Evolutionary conservation across 1,284 basidiomycete genomes (phyloP).

Genomic region (Leccinum pallidistipes): DNA sequence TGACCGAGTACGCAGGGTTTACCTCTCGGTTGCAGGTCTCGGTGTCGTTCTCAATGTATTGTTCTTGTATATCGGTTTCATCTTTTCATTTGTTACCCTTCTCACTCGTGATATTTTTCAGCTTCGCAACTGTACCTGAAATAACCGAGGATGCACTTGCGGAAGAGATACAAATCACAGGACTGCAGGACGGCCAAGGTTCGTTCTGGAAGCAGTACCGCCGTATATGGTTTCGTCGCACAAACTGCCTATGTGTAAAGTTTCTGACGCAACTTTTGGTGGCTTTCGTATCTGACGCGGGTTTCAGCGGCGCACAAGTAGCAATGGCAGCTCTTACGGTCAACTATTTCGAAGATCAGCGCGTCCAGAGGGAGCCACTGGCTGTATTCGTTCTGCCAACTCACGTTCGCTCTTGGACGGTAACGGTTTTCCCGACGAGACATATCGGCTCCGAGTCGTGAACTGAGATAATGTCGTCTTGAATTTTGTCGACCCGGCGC

Average conservation of each 20-base stretch:
- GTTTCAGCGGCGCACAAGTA: conserved; percentile 65
- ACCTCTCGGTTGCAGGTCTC: conserved; percentile 73
- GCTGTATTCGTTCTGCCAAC: conserved; percentile 71
- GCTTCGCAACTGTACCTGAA: conserved; percentile 74
- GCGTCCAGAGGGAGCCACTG: conserved; percentile 52
- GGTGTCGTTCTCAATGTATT: conserved; percentile 63
- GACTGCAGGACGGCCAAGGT: conserved; percentile 45
- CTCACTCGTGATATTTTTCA: conserved; percentile 23
- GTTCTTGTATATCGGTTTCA: conserved; percentile 52
- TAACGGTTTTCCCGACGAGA: conserved; percentile 26
- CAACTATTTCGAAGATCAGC: conserved; percentile 62
- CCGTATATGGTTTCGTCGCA: conserved; percentile 70
- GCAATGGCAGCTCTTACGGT: conserved; percentile 73
- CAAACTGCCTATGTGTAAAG: conserved; percentile 69
- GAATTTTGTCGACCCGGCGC: conserved; percentile 62
- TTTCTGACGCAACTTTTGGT: background rate
- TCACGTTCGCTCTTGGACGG: conserved; percentile 71
- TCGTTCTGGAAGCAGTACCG: conserved; percentile 73
- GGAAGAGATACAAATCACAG: conserved; percentile 48
- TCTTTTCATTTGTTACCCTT: background rate
- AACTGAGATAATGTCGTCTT: conserved; percentile 40
- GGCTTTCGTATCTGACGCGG: background rate
- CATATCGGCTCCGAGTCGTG: background rate
- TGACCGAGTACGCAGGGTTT: conserved; percentile 51
- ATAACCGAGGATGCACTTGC: conserved; percentile 68